Evolutionary conservation across 2,329 filamentous ascomycete species (phyloP).

Genomic region (Pestalotiopsis sp.): DNA sequence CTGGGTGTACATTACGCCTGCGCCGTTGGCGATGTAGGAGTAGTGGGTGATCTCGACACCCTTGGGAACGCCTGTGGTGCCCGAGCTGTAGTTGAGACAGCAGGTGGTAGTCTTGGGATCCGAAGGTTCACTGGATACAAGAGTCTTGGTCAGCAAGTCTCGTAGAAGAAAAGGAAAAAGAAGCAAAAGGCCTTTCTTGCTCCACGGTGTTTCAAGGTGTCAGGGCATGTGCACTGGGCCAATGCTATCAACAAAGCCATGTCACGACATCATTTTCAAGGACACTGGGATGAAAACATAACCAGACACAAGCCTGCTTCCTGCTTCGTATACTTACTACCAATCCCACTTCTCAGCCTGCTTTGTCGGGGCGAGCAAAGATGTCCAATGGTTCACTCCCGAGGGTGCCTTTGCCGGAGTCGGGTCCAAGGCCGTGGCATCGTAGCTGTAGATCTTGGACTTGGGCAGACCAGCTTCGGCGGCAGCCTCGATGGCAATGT

Average conservation of each 20-base stretch:
- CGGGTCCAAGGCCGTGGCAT: conserved; percentile 49
- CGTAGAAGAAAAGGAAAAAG: neutral
- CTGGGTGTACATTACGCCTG: conserved; percentile 56
- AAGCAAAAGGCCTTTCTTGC: neutral
- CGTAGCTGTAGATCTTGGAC: conserved; percentile 67
- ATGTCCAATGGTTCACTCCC: conserved; percentile 31
- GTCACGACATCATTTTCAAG: no score
- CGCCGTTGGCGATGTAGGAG: conserved; percentile 74
- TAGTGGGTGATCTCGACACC: conserved; percentile 81
- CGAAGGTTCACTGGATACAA: conserved; percentile 40
- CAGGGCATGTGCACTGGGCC: neutral
- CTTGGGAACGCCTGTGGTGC: conserved; percentile 82
- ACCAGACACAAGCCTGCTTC: neutral
- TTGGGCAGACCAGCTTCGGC: conserved; percentile 55
- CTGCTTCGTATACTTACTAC: conserved; percentile 37
- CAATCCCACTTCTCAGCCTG: conserved; percentile 64
- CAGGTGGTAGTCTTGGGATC: conserved; percentile 58
- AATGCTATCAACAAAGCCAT: neutral
- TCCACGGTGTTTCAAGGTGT: neutral
- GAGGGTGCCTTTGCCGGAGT: conserved; percentile 26
- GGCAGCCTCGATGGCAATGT: conserved; percentile 69
- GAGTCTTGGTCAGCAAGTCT: neutral
- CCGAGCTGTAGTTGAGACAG: conserved; percentile 78
- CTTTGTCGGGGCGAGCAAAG: conserved; percentile 26
- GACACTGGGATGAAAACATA: neutral